These are phyloP conservation scores for Colletotrichum musicola DNA, from an alignment of 2,329 filamentous ascomycete species.

Conservation along the genomic window DNA sequence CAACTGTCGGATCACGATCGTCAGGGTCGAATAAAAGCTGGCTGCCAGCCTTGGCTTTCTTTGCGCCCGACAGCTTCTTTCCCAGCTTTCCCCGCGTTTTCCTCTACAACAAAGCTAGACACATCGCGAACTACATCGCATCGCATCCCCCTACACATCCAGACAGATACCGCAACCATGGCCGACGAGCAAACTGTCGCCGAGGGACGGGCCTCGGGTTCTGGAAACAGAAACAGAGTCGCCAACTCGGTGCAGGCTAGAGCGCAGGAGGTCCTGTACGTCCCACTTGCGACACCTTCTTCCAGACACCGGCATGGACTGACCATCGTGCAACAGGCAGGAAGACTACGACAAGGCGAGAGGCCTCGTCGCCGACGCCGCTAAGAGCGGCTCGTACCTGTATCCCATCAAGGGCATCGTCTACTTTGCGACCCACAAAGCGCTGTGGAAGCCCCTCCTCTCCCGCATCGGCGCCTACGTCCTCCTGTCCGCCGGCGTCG, in stretches of 20 bases:
- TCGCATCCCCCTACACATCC: neutral
- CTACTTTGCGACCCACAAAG: slow-evolving; percentile 68
- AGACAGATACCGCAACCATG: slow-evolving; percentile 11
- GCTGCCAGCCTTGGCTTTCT: slow-evolving; percentile 1
- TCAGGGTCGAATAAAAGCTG: slow-evolving; percentile 28
- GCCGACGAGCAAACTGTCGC: slow-evolving; percentile 29
- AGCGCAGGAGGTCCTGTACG: slow-evolving; percentile 64
- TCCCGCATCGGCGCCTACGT: slow-evolving; percentile 72
- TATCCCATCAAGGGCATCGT: slow-evolving; percentile 83
- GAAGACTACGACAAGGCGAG: slow-evolving; percentile 80
- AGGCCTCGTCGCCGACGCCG: slow-evolving; percentile 74
- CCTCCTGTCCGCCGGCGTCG: slow-evolving; percentile 78
- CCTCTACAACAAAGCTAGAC: too few species aligned
- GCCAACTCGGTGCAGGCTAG: slow-evolving; percentile 56
- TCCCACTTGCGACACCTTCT: slow-evolving; percentile 15
- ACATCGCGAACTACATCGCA: neutral
- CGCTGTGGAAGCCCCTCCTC: slow-evolving; percentile 70
- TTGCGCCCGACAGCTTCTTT: neutral
- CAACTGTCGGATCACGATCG: slow-evolving; percentile 33
- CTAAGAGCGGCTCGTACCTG: slow-evolving; percentile 76
- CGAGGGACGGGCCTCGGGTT: slow-evolving; percentile 21
- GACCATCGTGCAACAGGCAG: slow-evolving; percentile 55
- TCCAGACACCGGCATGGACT: neutral
- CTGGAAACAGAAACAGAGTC: slow-evolving; percentile 43
- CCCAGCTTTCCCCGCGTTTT: neutral